A percentile compares a stretch with the other conserved stretches of the same genome.
phyloP scores from a whole-genome alignment of 805 yeast species.

The Yarrowia yakushimensis region DNA sequence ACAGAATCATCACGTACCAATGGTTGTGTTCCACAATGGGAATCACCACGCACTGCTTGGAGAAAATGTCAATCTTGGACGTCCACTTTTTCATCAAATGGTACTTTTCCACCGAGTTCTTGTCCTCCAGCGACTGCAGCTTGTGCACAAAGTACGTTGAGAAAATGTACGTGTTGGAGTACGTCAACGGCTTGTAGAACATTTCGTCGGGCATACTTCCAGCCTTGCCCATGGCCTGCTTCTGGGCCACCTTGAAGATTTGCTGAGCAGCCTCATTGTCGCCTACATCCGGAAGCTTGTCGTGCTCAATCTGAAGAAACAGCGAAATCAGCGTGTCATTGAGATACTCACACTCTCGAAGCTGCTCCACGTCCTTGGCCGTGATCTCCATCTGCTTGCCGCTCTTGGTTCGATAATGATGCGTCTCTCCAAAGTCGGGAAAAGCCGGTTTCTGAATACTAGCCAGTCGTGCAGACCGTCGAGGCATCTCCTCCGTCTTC shows the following conservation, averaged over 20 bases:
- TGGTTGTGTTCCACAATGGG: constrained; percentile 82
- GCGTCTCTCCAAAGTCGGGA: background rate
- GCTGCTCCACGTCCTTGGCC: constrained; percentile 70
- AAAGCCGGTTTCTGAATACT: too few species aligned
- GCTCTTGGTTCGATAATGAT: constrained; percentile 36
- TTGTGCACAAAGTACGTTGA: constrained; percentile 82
- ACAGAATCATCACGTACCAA: constrained; percentile 81
- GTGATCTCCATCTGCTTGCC: constrained; percentile 55
- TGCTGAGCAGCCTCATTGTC: constrained; percentile 33
- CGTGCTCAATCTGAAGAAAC: constrained; percentile 47
- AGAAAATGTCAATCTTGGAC: constrained; percentile 57
- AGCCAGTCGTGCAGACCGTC: too few species aligned
- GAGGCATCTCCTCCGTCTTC: background rate
- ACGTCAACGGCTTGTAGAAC: constrained; percentile 13
- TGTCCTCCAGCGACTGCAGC: constrained; percentile 36
- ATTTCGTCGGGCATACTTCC: background rate
- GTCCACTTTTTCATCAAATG: constrained; percentile 67
- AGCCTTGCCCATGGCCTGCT: background rate
- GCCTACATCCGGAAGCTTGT: constrained; percentile 37
- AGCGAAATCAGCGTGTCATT: constrained; percentile 88
- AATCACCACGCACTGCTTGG: constrained; percentile 58
- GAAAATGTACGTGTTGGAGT: constrained; percentile 52
- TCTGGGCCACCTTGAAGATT: constrained; percentile 28
- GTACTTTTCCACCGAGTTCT: background rate
- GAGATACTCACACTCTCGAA: constrained; percentile 79